Percentiles rank a stretch among this genome's conserved stretches.
Evolutionary conservation across 148 eudicot species (phyloP).

Genomic region (Nyssa sinensis): DNA sequence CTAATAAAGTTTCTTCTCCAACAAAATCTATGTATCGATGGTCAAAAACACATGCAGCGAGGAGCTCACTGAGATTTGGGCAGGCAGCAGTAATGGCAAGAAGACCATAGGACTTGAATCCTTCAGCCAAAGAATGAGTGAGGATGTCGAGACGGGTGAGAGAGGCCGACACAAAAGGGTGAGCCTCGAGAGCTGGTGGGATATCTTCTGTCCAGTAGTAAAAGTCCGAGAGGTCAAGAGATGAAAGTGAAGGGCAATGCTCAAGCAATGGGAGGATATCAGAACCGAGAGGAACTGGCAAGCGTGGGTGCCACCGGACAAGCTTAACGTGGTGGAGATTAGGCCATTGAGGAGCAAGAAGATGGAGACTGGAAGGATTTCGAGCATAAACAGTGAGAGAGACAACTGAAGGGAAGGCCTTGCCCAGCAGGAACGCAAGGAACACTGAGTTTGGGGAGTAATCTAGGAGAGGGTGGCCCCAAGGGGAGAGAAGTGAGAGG

Average conservation of each 20-base stretch:
- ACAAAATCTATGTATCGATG: slow-evolving; percentile 61
- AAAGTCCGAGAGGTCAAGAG: slow-evolving; percentile 52
- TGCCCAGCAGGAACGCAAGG: slow-evolving; percentile 42
- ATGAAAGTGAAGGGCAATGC: slow-evolving; percentile 2
- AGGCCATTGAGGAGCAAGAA: slow-evolving; percentile 36
- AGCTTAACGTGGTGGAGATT: slow-evolving; percentile 37
- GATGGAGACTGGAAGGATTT: slow-evolving; percentile 25
- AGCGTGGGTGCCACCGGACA: slow-evolving; percentile 70
- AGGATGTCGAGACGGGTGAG: slow-evolving; percentile 41
- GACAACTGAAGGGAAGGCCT: slow-evolving; percentile 41
- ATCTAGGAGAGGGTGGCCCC: slow-evolving; percentile 50
- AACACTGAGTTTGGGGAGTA: slow-evolving; percentile 25
- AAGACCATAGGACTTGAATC: slow-evolving; percentile 59
- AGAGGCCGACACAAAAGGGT: slow-evolving; percentile 15
- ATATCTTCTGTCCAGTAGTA: slow-evolving; percentile 87
- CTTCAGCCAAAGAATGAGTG: slow-evolving; percentile 59
- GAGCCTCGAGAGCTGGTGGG: slow-evolving; percentile 36
- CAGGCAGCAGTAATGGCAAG: slow-evolving; percentile 35
- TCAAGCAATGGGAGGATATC: slow-evolving; percentile 41
- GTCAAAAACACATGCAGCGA: slow-evolving; percentile 59
- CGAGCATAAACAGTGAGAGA: slow-evolving; percentile 48
- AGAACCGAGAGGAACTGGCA: slow-evolving; percentile 27
- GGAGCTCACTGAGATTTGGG: slow-evolving; percentile 50
- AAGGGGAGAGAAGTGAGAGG: slow-evolving; percentile 71
- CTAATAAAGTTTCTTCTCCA: slow-evolving; percentile 51